phyloP scores from a whole-genome alignment of 768 basidiomycete genomes.

The Coprinopsis sp. region DNA sequence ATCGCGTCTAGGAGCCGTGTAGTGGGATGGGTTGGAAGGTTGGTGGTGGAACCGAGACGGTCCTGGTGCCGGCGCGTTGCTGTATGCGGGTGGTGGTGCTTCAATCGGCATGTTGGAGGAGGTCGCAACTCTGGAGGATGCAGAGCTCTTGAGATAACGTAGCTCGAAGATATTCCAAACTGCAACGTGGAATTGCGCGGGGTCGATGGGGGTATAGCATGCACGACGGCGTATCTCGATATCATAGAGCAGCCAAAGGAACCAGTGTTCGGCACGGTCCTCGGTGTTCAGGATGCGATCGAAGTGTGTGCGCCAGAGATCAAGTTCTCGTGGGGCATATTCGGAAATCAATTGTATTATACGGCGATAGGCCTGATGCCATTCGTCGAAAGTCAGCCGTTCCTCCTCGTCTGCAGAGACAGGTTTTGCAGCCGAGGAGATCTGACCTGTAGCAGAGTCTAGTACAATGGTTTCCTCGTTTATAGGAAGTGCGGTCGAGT shows the following conservation, averaged over 20 bases:
- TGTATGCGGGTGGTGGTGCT: not conserved
- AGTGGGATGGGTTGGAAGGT: not conserved
- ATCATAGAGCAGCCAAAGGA: conserved; percentile 14
- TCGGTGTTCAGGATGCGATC: conserved; percentile 6
- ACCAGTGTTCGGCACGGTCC: conserved; percentile 11
- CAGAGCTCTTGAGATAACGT: not conserved
- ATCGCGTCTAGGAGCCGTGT: not conserved
- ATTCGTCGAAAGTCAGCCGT: conserved; percentile 17
- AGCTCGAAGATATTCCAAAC: conserved; percentile 14
- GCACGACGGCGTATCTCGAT: conserved; percentile 12
- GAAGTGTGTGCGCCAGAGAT: conserved; percentile 14
- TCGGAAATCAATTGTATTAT: conserved; percentile 12
- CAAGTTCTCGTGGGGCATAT: conserved; percentile 11
- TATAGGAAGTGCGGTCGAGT: not conserved
- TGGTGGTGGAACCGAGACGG: not conserved
- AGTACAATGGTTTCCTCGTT: not conserved
- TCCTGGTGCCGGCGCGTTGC: not conserved
- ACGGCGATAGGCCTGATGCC: conserved; percentile 18
- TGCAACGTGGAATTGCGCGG: not conserved
- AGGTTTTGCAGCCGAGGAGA: conserved; percentile 11
- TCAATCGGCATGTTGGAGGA: not conserved
- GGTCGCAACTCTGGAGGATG: not conserved
- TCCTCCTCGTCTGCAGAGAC: conserved; percentile 12
- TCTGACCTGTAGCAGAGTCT: conserved; percentile 1
- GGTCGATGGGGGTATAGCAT: conserved; percentile 8